Percentiles rank a stretch among this genome's conserved stretches.
These are phyloP conservation scores for Takakia lepidozioides DNA, from an alignment of 225 moss, liverwort and hornwort genomes.

Conservation along the genomic window DNA sequence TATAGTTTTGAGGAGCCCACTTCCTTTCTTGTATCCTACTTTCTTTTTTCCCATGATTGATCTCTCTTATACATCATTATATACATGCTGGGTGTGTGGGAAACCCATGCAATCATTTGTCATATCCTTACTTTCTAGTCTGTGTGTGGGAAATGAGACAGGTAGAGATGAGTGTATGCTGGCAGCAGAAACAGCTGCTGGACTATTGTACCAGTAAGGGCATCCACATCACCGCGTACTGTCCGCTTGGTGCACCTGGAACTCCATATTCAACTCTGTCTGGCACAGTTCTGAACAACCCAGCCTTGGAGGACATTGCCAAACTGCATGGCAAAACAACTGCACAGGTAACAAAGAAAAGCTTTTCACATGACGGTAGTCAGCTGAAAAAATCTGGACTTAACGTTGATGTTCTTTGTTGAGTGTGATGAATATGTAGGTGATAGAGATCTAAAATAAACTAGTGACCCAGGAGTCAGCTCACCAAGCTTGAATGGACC, in stretches of 20 bases:
- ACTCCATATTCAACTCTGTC: conserved; percentile 2
- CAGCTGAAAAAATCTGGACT: not conserved
- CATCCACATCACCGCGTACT: conserved; percentile 19
- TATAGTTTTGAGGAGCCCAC: not conserved
- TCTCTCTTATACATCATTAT: too few relatives aligned
- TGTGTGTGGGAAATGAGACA: conserved; percentile 5
- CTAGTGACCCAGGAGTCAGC: too few relatives aligned
- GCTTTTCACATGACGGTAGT: not conserved
- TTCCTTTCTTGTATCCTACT: too few relatives aligned
- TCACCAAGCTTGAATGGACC: too few relatives aligned
- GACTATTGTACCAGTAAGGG: conserved; percentile 18
- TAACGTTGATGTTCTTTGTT: not conserved
- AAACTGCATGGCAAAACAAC: conserved; percentile 25
- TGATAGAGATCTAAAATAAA: too few relatives aligned
- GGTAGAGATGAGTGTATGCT: conserved; percentile 23
- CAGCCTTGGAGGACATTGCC: conserved; percentile 18
- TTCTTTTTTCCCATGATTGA: too few relatives aligned
- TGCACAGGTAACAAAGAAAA: conserved; percentile 20
- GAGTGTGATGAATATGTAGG: too few relatives aligned
- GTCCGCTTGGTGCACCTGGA: conserved; percentile 28
- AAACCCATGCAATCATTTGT: not conserved
- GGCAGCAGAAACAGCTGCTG: conserved; percentile 14
- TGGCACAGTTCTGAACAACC: conserved; percentile 10
- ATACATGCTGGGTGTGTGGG: too few relatives aligned
- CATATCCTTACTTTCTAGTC: not conserved